Conservation (phyloP, 495 filamentous ascomycete species). For the Penicillium arizonense region DNA sequence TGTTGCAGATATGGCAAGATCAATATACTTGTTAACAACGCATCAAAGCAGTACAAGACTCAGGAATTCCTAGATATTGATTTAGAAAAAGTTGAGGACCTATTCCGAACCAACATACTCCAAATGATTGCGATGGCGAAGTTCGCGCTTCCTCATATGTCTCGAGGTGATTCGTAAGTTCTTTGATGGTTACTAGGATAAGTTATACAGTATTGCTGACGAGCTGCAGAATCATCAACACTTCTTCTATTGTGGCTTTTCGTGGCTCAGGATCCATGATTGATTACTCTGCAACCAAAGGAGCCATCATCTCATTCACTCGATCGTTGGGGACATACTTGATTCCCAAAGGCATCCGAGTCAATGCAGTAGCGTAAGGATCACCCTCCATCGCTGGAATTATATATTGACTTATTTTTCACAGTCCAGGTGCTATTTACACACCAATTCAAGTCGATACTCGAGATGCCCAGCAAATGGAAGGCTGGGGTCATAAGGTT, state of each 20-base stretch:
- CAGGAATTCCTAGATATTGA: conserved; percentile 52
- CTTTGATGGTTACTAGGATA: not conserved
- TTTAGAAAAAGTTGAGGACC: conserved; percentile 48
- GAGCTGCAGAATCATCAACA: conserved; percentile 58
- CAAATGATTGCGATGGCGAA: conserved; percentile 64
- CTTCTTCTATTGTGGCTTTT: conserved; percentile 53
- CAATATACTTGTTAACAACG: conserved; percentile 63
- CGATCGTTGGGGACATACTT: conserved; percentile 53
- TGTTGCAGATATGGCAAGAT: conserved; percentile 39
- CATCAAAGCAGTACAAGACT: conserved; percentile 54
- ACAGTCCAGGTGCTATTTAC: conserved; percentile 54
- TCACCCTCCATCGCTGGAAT: not conserved
- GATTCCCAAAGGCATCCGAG: conserved; percentile 57
- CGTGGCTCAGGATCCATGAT: conserved; percentile 52
- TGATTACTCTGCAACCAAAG: conserved; percentile 63
- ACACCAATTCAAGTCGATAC: conserved; percentile 59
- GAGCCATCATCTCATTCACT: conserved; percentile 60
- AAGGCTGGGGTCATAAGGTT: conserved; percentile 38
- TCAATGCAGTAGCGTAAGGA: conserved; percentile 59
- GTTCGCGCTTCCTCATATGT: conserved; percentile 56
- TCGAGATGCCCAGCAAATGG: conserved; percentile 47
- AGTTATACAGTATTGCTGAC: conserved; percentile 2
- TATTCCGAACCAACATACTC: conserved; percentile 58
- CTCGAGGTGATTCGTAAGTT: conserved; percentile 44
- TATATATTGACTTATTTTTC: not conserved